These are phyloP conservation scores for Termitomyces sp. DNA, from an alignment of 768 basidiomycete genomes.

Conservation along the genomic window DNA sequence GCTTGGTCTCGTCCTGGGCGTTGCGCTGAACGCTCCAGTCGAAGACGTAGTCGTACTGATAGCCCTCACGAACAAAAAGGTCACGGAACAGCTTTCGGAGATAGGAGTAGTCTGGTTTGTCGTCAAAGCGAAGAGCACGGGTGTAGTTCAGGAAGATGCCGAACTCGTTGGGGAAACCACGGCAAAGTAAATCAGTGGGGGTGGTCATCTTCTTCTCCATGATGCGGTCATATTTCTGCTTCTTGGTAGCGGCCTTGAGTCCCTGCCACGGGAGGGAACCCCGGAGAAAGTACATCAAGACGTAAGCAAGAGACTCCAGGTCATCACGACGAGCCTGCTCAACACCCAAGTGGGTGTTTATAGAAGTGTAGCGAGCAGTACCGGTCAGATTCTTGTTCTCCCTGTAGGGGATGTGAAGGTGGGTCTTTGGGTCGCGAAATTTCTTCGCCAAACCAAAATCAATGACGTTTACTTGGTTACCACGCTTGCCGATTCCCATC, in stretches of 20 bases:
- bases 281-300: slow-evolving; percentile 99
- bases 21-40: slow-evolving; percentile 93
- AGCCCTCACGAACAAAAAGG: slow-evolving; percentile 94
- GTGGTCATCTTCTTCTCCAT: slow-evolving; percentile 99
- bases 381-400: slow-evolving; percentile 99
- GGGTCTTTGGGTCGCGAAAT: slow-evolving; percentile 99
- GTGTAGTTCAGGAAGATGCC: slow-evolving; percentile 99
- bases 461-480: slow-evolving; percentile 99
- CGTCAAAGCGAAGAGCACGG: slow-evolving; percentile 97
- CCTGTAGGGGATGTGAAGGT: slow-evolving; percentile 98
- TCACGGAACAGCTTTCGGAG: slow-evolving; percentile 99
- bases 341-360: slow-evolving; percentile 98
- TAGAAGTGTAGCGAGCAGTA: slow-evolving; percentile 97
- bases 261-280: slow-evolving; percentile 99
- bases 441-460: slow-evolving; percentile 99
- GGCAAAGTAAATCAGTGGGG: slow-evolving; percentile 92
- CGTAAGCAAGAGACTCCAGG: slow-evolving; percentile 96
- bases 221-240: slow-evolving; percentile 99
- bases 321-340: slow-evolving; percentile 98
- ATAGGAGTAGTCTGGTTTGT: slow-evolving; percentile 99
- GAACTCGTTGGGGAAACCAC: slow-evolving; percentile 99
- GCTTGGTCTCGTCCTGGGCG: slow-evolving; percentile 69
- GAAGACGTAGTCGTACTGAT: slow-evolving; percentile 99
- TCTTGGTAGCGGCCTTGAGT: slow-evolving; percentile 99
- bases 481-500: slow-evolving; percentile 99